Percentiles rank a stretch among this genome's conserved stretches.
Evolutionary conservation across 148 eudicot genomes (phyloP).

Genomic region (Rhododendron griersonianum): DNA sequence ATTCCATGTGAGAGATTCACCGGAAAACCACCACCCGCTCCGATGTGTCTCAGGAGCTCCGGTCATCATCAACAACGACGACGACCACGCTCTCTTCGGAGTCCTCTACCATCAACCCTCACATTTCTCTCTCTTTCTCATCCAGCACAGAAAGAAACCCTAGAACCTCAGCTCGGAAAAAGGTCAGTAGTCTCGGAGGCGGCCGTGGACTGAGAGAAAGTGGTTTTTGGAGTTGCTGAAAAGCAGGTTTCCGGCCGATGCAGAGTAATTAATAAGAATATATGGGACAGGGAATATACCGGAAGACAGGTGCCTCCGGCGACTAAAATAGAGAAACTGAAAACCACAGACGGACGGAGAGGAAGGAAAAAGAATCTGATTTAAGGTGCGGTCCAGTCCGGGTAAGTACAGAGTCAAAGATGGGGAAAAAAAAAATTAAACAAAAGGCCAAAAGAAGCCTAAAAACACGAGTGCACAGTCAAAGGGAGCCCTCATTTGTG

Average conservation of each 20-base stretch:
- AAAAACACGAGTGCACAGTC: no score
- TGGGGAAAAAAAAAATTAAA: not conserved
- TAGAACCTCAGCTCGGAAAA: slow-evolving; percentile 13
- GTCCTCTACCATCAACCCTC: slow-evolving; percentile 29
- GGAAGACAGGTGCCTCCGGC: not conserved
- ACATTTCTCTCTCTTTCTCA: not conserved
- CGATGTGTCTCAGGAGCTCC: slow-evolving; percentile 40
- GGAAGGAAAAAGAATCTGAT: slow-evolving; percentile 18
- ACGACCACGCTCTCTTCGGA: slow-evolving; percentile 13
- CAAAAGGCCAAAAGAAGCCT: no score
- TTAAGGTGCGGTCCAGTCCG: slow-evolving; percentile 27
- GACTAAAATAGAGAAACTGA: slow-evolving; percentile 9
- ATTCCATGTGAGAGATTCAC: slow-evolving; percentile 80
- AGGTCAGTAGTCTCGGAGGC: not conserved
- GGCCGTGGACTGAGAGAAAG: not conserved
- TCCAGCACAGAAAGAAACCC: slow-evolving; percentile 20
- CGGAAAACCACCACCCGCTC: slow-evolving; percentile 46
- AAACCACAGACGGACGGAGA: not conserved
- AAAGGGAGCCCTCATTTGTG: no score
- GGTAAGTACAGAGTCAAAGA: slow-evolving; percentile 48
- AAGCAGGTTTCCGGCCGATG: not conserved
- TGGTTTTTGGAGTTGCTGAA: not conserved
- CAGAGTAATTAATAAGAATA: not conserved
- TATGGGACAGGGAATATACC: not conserved
- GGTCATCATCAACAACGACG: slow-evolving; percentile 64